Evolutionary conservation across 2,329 filamentous ascomycete species (phyloP), one percentile per base, ranked within the genome.

Genomic region (Triangularia setosa): DNA sequence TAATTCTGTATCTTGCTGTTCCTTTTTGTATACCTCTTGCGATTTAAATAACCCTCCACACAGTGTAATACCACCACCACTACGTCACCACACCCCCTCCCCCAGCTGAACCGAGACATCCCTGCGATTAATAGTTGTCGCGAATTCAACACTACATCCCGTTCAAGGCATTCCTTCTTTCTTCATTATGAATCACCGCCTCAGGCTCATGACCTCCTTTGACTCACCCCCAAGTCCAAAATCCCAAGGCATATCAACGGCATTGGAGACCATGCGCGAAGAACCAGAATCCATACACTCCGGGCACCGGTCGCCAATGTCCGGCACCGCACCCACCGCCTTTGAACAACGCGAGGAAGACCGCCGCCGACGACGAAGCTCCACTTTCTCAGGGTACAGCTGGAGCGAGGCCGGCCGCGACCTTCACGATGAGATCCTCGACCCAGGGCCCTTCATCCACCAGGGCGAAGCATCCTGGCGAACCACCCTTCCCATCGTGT

Each of bases 401-500:
- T 73, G 92, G 14, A 86, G 82, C 63, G 90, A 91, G 75, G 87
- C 87, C 48, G 85, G 86, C 69, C 82, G 83, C 65, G 85, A 84
- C 2, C 79, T 89, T 56, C 85, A 85, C 1, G 90, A 90, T 21
- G 87, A 91, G 69, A 79, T 95, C 25, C 79, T 94, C 80, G 74
- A 88, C 77, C 78, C 86, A 6, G 75, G 76, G 69, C 67, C 60
- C 65, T 75, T n/a, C 74, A 25, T 25, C 3, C 71, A 78, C 18
- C 75, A 80, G 16, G 86, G 89, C 40, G 25, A 25, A 6, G 80
- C 85, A 61, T 90, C 90, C 1, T 82, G 87, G 66, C 92, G 92
- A 85, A 88, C 95, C 66, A 91, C 88, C 1, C 80, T 91, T n/a
- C 93, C 94, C 0, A 79, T 98, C 33, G 89, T 87, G 0, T 90